Conservation (phyloP, 352 stramenopile species). For the Globisporangium paddicum region DNA sequence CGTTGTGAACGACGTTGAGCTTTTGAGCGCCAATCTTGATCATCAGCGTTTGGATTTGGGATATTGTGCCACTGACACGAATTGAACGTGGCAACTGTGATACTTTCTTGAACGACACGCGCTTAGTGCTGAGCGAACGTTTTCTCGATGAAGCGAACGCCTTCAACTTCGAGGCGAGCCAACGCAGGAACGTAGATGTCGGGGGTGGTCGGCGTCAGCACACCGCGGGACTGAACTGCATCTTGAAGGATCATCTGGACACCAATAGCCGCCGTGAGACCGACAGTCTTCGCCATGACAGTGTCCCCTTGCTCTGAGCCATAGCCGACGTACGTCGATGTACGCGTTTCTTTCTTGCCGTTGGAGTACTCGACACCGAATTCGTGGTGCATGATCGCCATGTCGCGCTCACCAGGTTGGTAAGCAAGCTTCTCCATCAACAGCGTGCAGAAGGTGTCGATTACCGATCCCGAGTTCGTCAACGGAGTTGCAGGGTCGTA, state of each 20-base stretch:
- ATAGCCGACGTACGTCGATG: conserved; percentile 91
- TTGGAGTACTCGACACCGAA: conserved; percentile 80
- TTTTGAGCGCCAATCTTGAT: background rate
- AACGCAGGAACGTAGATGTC: conserved; percentile 88
- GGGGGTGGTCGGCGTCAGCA: conserved; percentile 87
- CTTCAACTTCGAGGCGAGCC: conserved; percentile 81
- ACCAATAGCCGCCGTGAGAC: conserved; percentile 91
- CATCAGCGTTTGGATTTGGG: background rate
- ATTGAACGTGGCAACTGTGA: background rate
- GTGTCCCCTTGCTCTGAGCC: conserved; percentile 88
- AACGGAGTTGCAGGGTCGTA: conserved; percentile 50
- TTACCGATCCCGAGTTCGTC: conserved; percentile 46
- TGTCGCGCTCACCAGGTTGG: conserved; percentile 90
- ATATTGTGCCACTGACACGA: background rate
- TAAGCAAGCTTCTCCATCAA: conserved; percentile 90
- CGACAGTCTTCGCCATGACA: conserved; percentile 96
- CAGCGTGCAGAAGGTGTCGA: conserved; percentile 84
- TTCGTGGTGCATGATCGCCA: conserved; percentile 93
- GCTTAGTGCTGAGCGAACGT: conserved; percentile 33
- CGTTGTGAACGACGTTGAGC: background rate
- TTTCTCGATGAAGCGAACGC: conserved; percentile 86
- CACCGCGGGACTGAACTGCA: conserved; percentile 69
- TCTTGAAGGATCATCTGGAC: conserved; percentile 93
- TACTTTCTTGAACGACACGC: background rate
- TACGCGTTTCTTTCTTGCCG: conserved; percentile 83